These are phyloP conservation scores for Tuber indicum DNA, from an alignment of 495 filamentous ascomycete genomes.

Conservation along the genomic window DNA sequence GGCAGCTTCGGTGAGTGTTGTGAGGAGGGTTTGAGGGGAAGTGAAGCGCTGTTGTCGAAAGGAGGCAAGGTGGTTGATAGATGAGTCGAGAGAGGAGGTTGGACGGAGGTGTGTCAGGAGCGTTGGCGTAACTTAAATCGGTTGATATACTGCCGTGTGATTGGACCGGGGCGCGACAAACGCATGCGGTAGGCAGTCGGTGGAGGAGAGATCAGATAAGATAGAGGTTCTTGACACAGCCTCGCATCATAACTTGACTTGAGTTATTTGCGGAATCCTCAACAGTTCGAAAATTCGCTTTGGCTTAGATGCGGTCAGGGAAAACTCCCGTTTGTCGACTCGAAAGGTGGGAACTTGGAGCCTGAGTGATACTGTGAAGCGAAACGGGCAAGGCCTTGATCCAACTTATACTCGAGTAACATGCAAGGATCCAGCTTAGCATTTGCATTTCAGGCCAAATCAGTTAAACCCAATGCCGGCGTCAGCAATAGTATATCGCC, in stretches of 20 bases:
- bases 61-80: neutral
- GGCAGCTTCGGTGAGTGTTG: neutral
- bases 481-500: neutral
- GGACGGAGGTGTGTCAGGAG: neutral
- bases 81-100: slow-evolving; percentile 3
- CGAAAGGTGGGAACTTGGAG: neutral
- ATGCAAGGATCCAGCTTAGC: neutral
- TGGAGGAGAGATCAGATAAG: neutral
- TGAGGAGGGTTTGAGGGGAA: neutral
- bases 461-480: neutral
- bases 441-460: neutral
- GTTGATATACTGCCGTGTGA: neutral
- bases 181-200: neutral
- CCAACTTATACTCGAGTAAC: neutral
- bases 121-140: neutral
- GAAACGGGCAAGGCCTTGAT: neutral
- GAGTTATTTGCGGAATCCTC: neutral
- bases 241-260: neutral
- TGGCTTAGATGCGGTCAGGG: neutral
- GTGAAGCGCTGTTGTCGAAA: neutral
- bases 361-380: neutral
- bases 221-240: neutral
- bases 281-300: neutral
- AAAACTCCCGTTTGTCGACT: neutral
- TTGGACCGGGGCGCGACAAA: neutral